Evolutionary conservation across 345 rosid genomes (phyloP), one percentile per base, ranked within the genome.

Genomic region (Ricinus communis): DNA sequence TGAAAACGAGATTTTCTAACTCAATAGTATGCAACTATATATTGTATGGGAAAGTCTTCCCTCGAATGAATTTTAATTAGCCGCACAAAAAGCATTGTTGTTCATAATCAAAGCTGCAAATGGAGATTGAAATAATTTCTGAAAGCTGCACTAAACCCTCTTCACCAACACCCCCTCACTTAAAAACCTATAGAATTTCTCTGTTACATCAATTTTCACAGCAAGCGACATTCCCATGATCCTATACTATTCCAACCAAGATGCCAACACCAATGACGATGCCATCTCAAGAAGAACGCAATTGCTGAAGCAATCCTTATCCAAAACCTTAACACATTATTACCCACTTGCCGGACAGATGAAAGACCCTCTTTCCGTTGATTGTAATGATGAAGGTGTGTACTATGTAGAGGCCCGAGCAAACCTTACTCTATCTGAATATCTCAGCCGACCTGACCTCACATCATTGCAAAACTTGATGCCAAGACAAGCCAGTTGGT

Each of bases 131-230:
- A 27, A 56, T 10, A 1, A 56, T 56, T 21, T 54, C 36, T 9
- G 19, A 56, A 27, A 56, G 14, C 5, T 25, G 5, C 61, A 56
- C 25, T 25, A 56, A 56, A 27, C 61, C 61, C 1, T 25, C 36
- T 24, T 56, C 61, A 27, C 61, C 36, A 56, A 56, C 61, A 56
- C 61, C 36, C 25, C 36, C 61, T 27, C 61, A 56, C 36, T 16
- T 56, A 2, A 56, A 56, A 56, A 10, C 36, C 31, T 56, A 25
- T 33, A 56, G 25, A 1, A 27, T 56, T 56, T 56, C 61, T 27
- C 36, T 27, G 25, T 11, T 56, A 27, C 33, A 56, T 56, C 61
- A 27, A 14, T 27, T 25, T 56, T 5, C 18, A 3, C 61, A 56
- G 11, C 33, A 4, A 56, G 2, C 9, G 4, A 25, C 14, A 25